Base-by-base conservation (phyloP, 164 flowering plant species). In the Platanus orientalis region DNA sequence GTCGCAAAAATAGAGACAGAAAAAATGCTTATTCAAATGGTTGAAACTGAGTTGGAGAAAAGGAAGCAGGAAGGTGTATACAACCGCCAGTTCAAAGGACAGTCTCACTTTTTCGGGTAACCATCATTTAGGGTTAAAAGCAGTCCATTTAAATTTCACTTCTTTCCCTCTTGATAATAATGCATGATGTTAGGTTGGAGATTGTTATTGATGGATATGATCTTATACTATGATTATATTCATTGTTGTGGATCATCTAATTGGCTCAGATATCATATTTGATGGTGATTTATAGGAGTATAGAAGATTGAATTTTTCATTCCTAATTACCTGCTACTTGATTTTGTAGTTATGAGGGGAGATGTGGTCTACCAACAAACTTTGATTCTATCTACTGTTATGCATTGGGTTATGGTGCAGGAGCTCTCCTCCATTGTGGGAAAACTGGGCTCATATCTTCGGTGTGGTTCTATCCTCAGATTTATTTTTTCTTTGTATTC, bases 1-100 rank as follows among this genome's bases (percentile, higher is more conserved):
- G 99, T 95, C 73, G 99, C 97, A 36, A 95, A 88, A 72, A 92
- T 95, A 54, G 97, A 95, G 74, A 95, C 97, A 19, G 99, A 92
- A 69, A 95, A 92, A 73, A 95, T 95, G 99, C 94, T 95, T 66
- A 95, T 95, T 67, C 85, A 90, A 73, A 95, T 92, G 99, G 99
- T 85, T 74, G 99, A 95, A 70, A 84, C 92, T 70, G 99, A 95
- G 69, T 69, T 95, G 78, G 94, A 84, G 78, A 84, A 81, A 73
- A 84, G 93, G 73, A 89, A 69, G 80, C 73, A 76, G 36, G 84
- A 61, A 66, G 90, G 96, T 34, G 25, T 67, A 56, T 89, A 95
- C 51, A 75, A 79, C 12, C 80, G 65, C 9, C 71, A 79, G 49
- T 95, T 92, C 79, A 85, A 77, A 74, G 99, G 99, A 47, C 99